Evolutionary conservation across 345 rosid species (phyloP), one percentile per base, ranked within the genome.

Genomic region (Lepidium africanum): DNA sequence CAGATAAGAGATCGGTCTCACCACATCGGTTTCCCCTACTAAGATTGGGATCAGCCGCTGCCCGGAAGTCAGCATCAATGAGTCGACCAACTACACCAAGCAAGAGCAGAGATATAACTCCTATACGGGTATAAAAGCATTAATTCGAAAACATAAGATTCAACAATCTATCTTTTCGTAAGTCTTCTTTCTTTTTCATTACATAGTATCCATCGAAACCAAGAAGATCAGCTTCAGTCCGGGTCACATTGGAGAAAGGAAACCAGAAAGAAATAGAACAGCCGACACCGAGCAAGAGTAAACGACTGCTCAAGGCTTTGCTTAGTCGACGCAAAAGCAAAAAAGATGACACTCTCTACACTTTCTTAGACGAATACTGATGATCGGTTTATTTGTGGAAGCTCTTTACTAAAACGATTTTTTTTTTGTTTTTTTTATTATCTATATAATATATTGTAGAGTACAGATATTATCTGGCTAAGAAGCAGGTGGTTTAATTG

Each of bases 281-380:
- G 10, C 54, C 58, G 36, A 60, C 77, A 55, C 97, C 93, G 7
- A 88, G 97, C 80, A 92, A 90, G 80, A 85, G 98, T 59, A 92
- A 92, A 71, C 84, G 92, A 10, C 86, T 92, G 13, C 93, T 90
- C 59, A 90, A 90, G 79, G 90, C 98, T 25, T 80, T 92, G 77
- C 96, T 92, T 42, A 90, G 96, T 68, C 84, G 96, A 40, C 98
- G 96, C 59, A 92, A 92, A 78, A 85, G 90, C 7, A 90, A 84
- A 91, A 92, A 88, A 77, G 98, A 92, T 30, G 96, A 90, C 14
- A 85, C 75, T 86, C 74, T 90, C 21, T 90, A 88, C 78, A 85
- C 90, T 38, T 90, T 90, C 70, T 78, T 92, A 79, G 97, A 90
- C 73, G 97, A 88, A 77, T 93, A 90, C 53, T 90, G 82, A 93